phyloP scores from a whole-genome alignment of 176 grass and related monocot species.

The Olyra latifolia region DNA sequence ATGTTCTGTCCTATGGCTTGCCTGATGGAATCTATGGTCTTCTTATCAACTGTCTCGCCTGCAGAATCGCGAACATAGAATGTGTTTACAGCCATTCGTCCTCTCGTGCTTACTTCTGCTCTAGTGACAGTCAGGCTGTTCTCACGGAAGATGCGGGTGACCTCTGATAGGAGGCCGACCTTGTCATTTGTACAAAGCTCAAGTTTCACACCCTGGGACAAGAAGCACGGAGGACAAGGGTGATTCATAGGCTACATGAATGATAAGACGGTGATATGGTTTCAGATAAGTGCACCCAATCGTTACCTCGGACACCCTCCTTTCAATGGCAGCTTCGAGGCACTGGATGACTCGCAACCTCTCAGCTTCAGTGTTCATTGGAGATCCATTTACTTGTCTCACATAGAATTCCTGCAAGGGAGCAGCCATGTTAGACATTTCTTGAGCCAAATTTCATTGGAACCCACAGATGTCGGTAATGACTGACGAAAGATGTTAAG shows the following conservation, averaged over 20 bases:
- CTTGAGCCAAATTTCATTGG: conserved; percentile 15
- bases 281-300: conserved; percentile 14
- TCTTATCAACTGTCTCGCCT: conserved; percentile 59
- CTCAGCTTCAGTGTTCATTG: conserved; percentile 67
- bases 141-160: conserved; percentile 86
- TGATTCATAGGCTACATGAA: not conserved
- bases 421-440: conserved; percentile 4
- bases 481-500: not conserved
- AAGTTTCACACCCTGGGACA: conserved; percentile 69
- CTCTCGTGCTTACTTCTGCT: conserved; percentile 74
- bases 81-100: conserved; percentile 61
- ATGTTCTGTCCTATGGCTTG: conserved; percentile 66
- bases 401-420: conserved; percentile 73
- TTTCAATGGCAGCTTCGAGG: conserved; percentile 77
- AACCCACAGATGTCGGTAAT: not conserved
- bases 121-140: conserved; percentile 74
- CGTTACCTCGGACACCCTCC: conserved; percentile 79
- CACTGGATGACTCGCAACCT: conserved; percentile 69
- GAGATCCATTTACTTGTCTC: conserved; percentile 70
- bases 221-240: not conserved
- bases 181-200: conserved; percentile 74
- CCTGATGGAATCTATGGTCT: conserved; percentile 73
- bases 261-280: not conserved
- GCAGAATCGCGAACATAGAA: conserved; percentile 67
- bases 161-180: conserved; percentile 70